Percentiles rank a stretch among this genome's conserved stretches.
Evolutionary conservation across 257 asterid species (phyloP).

Genomic region (Solanum gandarillasii): DNA sequence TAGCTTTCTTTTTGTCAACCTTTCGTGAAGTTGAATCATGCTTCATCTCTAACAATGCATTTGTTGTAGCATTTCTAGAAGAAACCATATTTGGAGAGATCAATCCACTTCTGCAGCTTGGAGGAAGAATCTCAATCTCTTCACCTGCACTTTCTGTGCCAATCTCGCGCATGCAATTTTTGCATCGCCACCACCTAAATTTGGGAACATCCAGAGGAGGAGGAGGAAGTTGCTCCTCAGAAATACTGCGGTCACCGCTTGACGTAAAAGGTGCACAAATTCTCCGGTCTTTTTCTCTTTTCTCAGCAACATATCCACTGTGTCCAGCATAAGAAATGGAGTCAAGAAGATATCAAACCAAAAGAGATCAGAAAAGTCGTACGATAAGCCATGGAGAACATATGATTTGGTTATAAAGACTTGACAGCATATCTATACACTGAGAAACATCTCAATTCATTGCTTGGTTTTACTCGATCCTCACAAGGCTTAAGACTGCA

Average conservation of each 20-base stretch:
- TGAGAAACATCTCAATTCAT: not conserved
- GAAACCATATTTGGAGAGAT: not conserved
- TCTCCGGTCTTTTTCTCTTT: slow-evolving; percentile 40
- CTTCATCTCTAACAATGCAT: not conserved
- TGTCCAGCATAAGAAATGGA: slow-evolving; percentile 9
- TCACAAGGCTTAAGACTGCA: not conserved
- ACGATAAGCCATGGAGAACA: not conserved
- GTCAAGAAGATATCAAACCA: not conserved
- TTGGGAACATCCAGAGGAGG: slow-evolving; percentile 45
- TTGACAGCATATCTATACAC: not conserved
- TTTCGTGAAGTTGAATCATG: not conserved
- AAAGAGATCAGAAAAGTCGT: not conserved
- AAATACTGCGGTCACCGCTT: slow-evolving; percentile 7
- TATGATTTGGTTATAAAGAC: not conserved
- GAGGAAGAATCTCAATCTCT: not conserved
- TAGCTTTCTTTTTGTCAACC: not conserved
- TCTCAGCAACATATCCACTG: slow-evolving; percentile 69
- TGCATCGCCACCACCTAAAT: slow-evolving; percentile 65
- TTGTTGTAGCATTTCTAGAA: not conserved
- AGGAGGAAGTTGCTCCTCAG: slow-evolving; percentile 16
- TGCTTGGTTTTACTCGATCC: not conserved
- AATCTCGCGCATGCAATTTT: slow-evolving; percentile 22
- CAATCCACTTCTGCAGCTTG: not conserved
- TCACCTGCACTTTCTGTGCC: not conserved
- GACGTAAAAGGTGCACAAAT: slow-evolving; percentile 37